A percentile compares a stretch with the other conserved stretches of the same genome.
Evolutionary conservation across 768 basidiomycete species (phyloP).

Genomic region (Tephrocybe sp.): DNA sequence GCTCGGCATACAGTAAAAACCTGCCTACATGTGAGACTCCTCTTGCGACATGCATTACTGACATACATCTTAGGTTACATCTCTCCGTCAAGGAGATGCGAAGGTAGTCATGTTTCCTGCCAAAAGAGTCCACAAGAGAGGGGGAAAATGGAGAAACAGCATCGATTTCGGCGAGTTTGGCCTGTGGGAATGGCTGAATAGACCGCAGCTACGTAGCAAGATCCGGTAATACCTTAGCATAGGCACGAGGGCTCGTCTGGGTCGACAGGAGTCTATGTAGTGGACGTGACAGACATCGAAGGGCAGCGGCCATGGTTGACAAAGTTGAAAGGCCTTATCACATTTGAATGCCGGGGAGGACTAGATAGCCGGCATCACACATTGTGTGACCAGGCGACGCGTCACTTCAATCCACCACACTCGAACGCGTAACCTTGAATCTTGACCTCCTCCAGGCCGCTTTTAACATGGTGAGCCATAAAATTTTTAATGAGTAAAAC

Average conservation of each 20-base stretch:
- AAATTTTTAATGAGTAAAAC: neutral
- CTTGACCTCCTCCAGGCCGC: conserved; percentile 5
- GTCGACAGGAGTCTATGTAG: conserved; percentile 13
- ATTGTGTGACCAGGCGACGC: conserved; percentile 36
- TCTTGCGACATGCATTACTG: neutral
- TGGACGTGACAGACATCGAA: neutral
- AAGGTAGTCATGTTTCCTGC: conserved; percentile 78
- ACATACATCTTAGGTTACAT: conserved; percentile 81
- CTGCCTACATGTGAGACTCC: conserved; percentile 24
- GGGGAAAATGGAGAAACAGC: conserved; percentile 43
- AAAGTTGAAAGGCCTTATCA: neutral
- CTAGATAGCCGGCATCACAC: conserved; percentile 15
- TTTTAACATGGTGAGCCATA: conserved; percentile 35
- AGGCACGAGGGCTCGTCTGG: conserved; percentile 15
- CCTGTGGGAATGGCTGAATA: conserved; percentile 30
- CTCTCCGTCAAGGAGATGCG: conserved; percentile 84
- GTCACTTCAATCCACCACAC: conserved; percentile 29
- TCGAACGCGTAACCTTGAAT: conserved; percentile 28
- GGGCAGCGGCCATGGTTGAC: conserved; percentile 6
- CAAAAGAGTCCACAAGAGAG: conserved; percentile 62
- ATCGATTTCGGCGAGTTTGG: conserved; percentile 56
- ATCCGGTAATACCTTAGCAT: conserved; percentile 12
- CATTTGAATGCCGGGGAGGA: neutral
- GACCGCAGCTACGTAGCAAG: neutral
- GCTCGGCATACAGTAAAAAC: conserved; percentile 90